phyloP scores from a whole-genome alignment of 257 asterid species.

The Voacanga thouarsii region DNA sequence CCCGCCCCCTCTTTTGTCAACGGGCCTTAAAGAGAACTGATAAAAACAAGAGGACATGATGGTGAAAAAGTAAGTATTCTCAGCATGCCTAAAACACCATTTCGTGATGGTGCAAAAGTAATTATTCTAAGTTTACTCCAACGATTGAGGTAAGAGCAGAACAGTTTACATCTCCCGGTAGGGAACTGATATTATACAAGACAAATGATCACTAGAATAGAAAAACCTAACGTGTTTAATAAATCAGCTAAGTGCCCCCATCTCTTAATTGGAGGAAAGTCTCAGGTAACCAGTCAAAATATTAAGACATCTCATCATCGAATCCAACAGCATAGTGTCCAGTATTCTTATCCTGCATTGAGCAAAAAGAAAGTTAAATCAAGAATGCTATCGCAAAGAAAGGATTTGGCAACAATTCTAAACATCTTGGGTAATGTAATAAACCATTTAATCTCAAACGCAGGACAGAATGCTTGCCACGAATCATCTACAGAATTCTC shows the following conservation, averaged over 20 bases:
- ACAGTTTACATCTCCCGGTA: neutral
- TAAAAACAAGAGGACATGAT: too few relatives aligned
- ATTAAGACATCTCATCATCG: conserved; percentile 17
- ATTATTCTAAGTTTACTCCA: too few relatives aligned
- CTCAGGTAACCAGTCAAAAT: neutral
- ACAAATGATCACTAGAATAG: neutral
- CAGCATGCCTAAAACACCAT: too few relatives aligned
- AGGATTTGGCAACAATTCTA: neutral
- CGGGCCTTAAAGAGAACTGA: too few relatives aligned
- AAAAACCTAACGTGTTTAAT: neutral
- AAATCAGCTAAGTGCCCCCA: neutral
- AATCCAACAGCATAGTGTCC: conserved; percentile 58
- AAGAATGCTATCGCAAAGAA: neutral
- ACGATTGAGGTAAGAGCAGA: too few relatives aligned
- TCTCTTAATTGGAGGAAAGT: neutral
- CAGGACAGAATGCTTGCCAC: neutral
- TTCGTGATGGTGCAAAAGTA: too few relatives aligned
- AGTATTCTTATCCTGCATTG: conserved; percentile 56
- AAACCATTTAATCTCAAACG: neutral
- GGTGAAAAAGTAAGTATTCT: too few relatives aligned
- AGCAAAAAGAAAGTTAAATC: neutral
- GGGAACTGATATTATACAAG: neutral
- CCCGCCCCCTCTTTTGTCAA: too few relatives aligned
- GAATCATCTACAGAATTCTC: too few relatives aligned
- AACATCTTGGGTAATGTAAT: neutral